phyloP scores from a whole-genome alignment of 129 eudicot genomes.

The Tagetes patula region DNA sequence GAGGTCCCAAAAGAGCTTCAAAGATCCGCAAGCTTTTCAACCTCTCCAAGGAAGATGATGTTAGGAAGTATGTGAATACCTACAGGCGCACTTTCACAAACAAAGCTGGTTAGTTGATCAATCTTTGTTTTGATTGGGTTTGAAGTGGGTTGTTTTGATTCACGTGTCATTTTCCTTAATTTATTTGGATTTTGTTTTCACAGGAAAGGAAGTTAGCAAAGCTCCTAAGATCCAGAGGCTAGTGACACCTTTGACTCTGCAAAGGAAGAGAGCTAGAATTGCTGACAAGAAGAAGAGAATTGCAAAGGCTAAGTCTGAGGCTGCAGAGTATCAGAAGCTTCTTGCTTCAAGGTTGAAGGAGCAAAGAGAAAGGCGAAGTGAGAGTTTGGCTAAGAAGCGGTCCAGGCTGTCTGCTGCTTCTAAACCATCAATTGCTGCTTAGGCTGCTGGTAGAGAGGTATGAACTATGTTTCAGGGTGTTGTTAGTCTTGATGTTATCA shows the following conservation, averaged over 20 bases:
- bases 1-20: constrained; percentile 77
- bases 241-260: constrained; percentile 62
- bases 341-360: constrained; percentile 68
- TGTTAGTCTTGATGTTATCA: not conserved
- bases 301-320: constrained; percentile 56
- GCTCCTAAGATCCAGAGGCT: constrained; percentile 67
- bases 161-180: too few relatives aligned
- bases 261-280: constrained; percentile 63
- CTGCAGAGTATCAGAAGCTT: constrained; percentile 67
- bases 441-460: not conserved
- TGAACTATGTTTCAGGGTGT: not conserved
- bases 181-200: too few relatives aligned
- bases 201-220: constrained; percentile 59
- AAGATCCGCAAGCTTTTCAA: constrained; percentile 71
- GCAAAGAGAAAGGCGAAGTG: constrained; percentile 35
- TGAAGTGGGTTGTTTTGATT: not conserved
- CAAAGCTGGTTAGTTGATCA: constrained; percentile 32
- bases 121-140: too few relatives aligned
- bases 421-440: constrained; percentile 5
- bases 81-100: constrained; percentile 24
- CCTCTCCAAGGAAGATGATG: constrained; percentile 62
- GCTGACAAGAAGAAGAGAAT: constrained; percentile 66
- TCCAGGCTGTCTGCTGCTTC: constrained; percentile 11
- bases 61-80: constrained; percentile 30
- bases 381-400: constrained; percentile 15